These are phyloP conservation scores for Taphrina flavorubra DNA, from an alignment of 1,139 yeast species.

Conservation along the genomic window DNA sequence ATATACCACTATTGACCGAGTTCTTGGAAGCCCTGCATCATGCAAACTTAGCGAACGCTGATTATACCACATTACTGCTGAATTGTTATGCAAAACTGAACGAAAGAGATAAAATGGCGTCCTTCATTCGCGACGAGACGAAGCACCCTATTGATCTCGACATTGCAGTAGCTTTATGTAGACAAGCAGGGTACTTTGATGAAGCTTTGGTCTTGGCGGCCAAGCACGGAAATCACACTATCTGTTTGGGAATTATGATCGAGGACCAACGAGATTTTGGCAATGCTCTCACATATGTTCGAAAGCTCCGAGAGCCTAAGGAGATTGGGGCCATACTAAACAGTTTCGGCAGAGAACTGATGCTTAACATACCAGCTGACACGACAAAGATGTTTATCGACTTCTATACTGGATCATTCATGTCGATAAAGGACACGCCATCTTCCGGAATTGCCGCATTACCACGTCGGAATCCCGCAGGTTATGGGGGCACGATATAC, in stretches of 20 bases:
- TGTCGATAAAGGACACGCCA: conserved; percentile 52
- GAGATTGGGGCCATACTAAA: conserved; percentile 75
- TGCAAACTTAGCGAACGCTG: conserved; percentile 63
- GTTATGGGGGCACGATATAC: conserved; percentile 41
- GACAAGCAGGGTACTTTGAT: conserved; percentile 73
- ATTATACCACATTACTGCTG: conserved; percentile 79
- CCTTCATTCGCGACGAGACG: conserved; percentile 59
- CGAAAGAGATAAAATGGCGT: conserved; percentile 62
- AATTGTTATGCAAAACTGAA: conserved; percentile 85
- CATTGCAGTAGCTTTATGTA: conserved; percentile 71
- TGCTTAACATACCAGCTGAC: conserved; percentile 75
- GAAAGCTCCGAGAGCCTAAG: conserved; percentile 68
- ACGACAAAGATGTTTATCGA: conserved; percentile 82
- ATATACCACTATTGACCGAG: conserved; percentile 66
- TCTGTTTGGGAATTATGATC: conserved; percentile 77
- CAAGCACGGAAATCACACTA: conserved; percentile 72
- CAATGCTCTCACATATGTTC: conserved; percentile 69
- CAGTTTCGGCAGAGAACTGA: conserved; percentile 67
- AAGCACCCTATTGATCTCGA: conserved; percentile 68
- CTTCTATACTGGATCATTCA: conserved; percentile 84
- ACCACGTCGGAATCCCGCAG: conserved; percentile 34
- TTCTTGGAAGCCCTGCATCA: conserved; percentile 69
- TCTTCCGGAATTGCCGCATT: conserved; percentile 17
- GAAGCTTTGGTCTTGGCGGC: conserved; percentile 76
- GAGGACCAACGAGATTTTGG: conserved; percentile 69